Evolutionary conservation across 2,329 filamentous ascomycete species (phyloP).

Genomic region (Cladosporium sp.): DNA sequence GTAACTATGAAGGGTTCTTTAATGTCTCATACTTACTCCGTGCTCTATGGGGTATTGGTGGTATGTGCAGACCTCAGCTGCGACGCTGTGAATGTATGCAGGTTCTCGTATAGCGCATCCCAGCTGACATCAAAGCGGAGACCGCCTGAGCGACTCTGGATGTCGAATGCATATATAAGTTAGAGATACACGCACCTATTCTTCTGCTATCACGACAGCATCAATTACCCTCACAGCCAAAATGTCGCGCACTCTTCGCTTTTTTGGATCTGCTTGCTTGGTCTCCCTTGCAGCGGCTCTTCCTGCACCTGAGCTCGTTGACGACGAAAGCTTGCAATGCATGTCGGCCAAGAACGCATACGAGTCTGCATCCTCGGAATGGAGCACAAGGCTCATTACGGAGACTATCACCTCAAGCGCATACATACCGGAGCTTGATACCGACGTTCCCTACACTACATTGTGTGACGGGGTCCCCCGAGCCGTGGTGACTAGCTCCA

Average conservation of each 20-base stretch:
- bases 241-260: not conserved
- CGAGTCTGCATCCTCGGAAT: not conserved
- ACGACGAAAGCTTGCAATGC: constrained; percentile 5
- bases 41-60: not conserved
- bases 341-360: not conserved
- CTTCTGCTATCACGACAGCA: not conserved
- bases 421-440: not conserved
- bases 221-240: not conserved
- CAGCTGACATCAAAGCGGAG: not conserved
- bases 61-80: not conserved
- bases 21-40: not conserved
- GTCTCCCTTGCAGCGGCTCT: not conserved
- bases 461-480: constrained; percentile 12
- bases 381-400: not conserved
- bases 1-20: not conserved
- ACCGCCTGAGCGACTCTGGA: not conserved
- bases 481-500: not conserved
- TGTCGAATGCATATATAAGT: not conserved
- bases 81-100: not conserved
- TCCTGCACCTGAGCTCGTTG: not conserved
- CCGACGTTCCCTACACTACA: not conserved
- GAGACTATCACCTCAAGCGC: too few species aligned
- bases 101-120: not conserved
- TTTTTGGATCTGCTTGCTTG: not conserved
- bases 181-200: not conserved